These are phyloP conservation scores for Fraxinus latifolia DNA, from an alignment of 305 asterid genomes.

Conservation along the genomic window DNA sequence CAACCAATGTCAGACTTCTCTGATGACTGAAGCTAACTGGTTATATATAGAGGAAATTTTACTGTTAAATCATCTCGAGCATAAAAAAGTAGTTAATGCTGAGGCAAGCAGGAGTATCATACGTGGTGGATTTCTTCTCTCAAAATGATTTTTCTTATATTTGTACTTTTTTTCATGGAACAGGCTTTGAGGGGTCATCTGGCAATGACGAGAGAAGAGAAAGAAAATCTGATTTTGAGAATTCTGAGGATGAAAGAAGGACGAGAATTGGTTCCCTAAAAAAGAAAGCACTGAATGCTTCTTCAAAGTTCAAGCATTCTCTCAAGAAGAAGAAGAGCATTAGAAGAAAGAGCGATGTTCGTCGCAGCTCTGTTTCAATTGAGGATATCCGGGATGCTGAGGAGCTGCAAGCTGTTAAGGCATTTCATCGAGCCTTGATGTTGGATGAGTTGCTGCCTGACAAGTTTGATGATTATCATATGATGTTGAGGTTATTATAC, in stretches of 20 bases:
- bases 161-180: conserved; percentile 19
- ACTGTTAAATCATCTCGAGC: not conserved
- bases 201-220: conserved; percentile 77
- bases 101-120: conserved; percentile 1
- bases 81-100: not conserved
- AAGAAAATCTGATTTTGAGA: conserved; percentile 74
- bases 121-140: conserved; percentile 9
- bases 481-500: conserved; percentile 73
- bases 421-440: conserved; percentile 75
- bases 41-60: not conserved
- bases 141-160: not conserved
- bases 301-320: conserved; percentile 40
- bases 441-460: conserved; percentile 83
- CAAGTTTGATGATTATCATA: conserved; percentile 84
- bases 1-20: not conserved
- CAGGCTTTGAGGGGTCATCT: conserved; percentile 77
- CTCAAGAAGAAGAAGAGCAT: conserved; percentile 40
- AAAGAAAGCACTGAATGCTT: conserved; percentile 69
- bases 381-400: conserved; percentile 93
- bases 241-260: conserved; percentile 78
- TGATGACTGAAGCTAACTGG: not conserved
- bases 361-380: conserved; percentile 45
- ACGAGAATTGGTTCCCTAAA: conserved; percentile 68
- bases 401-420: conserved; percentile 84
- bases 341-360: conserved; percentile 37